Evolutionary conservation across 371 early-diverging fungal genomes (phyloP).

Genomic region (Amoeboaphelidium protococcarum): DNA sequence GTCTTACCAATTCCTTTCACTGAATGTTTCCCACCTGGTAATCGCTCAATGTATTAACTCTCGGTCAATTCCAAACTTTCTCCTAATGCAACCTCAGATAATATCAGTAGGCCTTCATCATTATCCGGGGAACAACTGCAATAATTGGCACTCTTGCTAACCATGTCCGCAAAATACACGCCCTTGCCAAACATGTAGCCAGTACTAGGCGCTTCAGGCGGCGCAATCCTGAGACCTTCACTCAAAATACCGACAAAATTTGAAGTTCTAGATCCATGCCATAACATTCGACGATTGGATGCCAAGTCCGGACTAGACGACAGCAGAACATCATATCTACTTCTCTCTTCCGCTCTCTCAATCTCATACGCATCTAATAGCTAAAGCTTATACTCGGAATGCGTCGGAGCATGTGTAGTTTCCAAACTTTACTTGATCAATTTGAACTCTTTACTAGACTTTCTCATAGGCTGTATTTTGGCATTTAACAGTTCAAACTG

Average conservation of each 20-base stretch:
- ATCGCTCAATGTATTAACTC: constrained; percentile 8
- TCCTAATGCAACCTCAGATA: constrained; percentile 31
- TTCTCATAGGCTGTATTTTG: neutral
- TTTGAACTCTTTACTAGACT: neutral
- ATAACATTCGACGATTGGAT: neutral
- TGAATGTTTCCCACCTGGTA: constrained; percentile 7
- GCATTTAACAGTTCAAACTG: neutral
- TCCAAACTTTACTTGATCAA: neutral
- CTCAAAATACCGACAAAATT: neutral
- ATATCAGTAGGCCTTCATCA: constrained; percentile 11
- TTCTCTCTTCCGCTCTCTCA: neutral
- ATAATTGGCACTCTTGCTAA: constrained; percentile 10
- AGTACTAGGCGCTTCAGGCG: neutral
- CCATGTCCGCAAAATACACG: constrained; percentile 29
- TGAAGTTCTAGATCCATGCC: neutral
- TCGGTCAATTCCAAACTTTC: constrained; percentile 7
- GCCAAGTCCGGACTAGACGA: neutral
- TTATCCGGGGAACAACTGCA: neutral
- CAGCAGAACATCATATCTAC: neutral
- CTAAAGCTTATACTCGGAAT: neutral
- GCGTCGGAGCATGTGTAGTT: neutral
- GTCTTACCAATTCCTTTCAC: constrained; percentile 19
- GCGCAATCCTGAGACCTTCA: neutral
- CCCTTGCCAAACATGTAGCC: constrained; percentile 17
- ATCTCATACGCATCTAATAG: neutral